These are phyloP conservation scores for Colletotrichum sp. DNA, from an alignment of 2,329 filamentous ascomycete species.

Conservation along the genomic window DNA sequence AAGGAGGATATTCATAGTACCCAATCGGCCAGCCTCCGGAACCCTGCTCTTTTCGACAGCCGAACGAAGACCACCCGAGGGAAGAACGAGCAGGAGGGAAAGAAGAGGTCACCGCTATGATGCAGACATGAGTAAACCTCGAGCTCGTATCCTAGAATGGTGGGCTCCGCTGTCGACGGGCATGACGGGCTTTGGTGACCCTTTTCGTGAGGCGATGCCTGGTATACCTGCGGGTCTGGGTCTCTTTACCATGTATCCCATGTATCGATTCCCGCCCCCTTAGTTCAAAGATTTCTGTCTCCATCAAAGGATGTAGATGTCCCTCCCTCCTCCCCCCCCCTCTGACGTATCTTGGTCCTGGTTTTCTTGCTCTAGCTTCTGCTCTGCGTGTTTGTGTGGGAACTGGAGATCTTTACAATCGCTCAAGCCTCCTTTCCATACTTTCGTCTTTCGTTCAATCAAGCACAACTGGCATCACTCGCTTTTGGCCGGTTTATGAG, in stretches of 20 bases:
- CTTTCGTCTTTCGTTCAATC: conserved; percentile 17
- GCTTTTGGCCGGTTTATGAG: conserved; percentile 15
- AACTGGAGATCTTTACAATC: conserved; percentile 17
- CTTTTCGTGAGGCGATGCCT: conserved; percentile 18
- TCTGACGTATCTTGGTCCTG: conserved; percentile 19
- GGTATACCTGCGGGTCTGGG: conserved; percentile 7
- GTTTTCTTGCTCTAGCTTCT: conserved; percentile 11
- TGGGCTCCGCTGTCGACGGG: conserved; percentile 16
- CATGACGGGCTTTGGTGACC: conserved; percentile 13
- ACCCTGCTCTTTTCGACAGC: conserved; percentile 4
- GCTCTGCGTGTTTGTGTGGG: conserved; percentile 13
- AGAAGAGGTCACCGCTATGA: conserved; percentile 16
- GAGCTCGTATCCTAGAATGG: conserved; percentile 22
- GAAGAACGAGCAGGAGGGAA: background rate
- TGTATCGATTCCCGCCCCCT: conserved; percentile 9
- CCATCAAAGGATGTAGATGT: conserved; percentile 10
- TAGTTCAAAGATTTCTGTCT: conserved; percentile 16
- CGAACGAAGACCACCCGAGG: background rate
- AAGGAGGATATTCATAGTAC: conserved; percentile 16
- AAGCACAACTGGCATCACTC: conserved; percentile 14
- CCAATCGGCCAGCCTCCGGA: conserved; percentile 21
- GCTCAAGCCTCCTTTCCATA: conserved; percentile 13
- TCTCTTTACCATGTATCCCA: conserved; percentile 11
- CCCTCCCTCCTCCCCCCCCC: background rate
- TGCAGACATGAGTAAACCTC: conserved; percentile 14